Evolutionary conservation across 176 grass and related monocot genomes (phyloP), one percentile per base, ranked within the genome.

Genomic region (Luzula sylvatica): DNA sequence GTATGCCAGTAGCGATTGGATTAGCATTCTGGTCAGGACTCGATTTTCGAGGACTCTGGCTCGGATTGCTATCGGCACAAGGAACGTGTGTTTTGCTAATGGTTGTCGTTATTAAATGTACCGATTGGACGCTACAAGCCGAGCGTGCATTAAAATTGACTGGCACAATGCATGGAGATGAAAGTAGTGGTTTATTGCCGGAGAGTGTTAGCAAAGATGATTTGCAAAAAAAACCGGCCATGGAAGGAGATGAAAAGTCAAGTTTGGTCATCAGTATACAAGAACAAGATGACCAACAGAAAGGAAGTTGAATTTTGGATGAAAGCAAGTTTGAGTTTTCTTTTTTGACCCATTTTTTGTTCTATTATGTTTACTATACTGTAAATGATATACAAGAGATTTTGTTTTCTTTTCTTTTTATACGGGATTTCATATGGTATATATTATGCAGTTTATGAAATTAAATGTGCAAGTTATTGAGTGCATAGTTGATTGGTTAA

Each of bases 1-100:
- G 93, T 3, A 87, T 75, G 82, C 93, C 93, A 1, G 72, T 92
- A 3, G 86, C 86, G 4, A 65, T 98, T 15, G 75, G 32, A 26
- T 65, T 98, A 0, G 93, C 86, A 12, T 90, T 98, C 78, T 83
- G 55, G 59, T 70, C 56, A 0, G 46, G 81, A 8, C 58, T 75
- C 47, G 92, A 88, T 15, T 98, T 98, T 66, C 67, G 6, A 20
- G 92, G 92, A 13, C 92, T 98, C 11, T 98, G 92, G 92, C 48
- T 98, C 11, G 92, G 92, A 2, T 59, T 98, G 49, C 86, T 98
- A 20, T 66, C 78, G 13, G 86, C 92, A 26, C 92, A 98, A 70
- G 78, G 42, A 6, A 61, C 72, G 5, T 90, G 92, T 67, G 92
- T 90, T 5, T 15, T 72, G 47, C 52, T 98, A 1, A 98, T 98